Evolutionary conservation across 306 rosid genomes (phyloP).

Genomic region (Pyrus pyrifolia): DNA sequence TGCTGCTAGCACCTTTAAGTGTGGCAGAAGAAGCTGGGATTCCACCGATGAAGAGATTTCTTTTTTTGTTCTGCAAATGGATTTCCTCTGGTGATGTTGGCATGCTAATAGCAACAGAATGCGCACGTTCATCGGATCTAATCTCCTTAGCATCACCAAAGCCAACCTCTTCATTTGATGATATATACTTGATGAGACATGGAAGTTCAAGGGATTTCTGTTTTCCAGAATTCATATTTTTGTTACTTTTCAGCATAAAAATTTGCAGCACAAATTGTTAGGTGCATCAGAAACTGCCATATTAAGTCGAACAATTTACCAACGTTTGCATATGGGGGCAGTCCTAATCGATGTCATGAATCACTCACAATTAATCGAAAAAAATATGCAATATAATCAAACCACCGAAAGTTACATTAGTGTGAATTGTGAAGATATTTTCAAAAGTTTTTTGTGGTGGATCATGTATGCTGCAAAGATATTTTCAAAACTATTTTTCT

Average conservation of each 20-base stretch:
- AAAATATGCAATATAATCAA: background rate
- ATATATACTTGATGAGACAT: conserved; percentile 42
- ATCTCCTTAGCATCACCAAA: conserved; percentile 35
- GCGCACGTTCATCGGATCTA: conserved; percentile 36
- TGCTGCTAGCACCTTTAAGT: background rate
- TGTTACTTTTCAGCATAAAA: conserved; percentile 23
- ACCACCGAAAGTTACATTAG: background rate
- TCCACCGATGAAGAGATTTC: conserved; percentile 20
- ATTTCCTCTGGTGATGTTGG: conserved; percentile 41
- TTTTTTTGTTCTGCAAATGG: conserved; percentile 20
- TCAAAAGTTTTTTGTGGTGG: background rate
- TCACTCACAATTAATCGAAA: background rate
- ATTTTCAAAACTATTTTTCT: no score
- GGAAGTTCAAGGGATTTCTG: conserved; percentile 40
- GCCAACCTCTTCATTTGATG: conserved; percentile 43
- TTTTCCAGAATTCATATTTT: conserved; percentile 6
- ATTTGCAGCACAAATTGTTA: background rate
- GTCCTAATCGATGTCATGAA: background rate
- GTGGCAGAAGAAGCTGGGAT: conserved; percentile 6
- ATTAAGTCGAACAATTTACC: background rate
- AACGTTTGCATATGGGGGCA: background rate
- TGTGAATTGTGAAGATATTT: background rate
- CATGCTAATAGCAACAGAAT: conserved; percentile 68
- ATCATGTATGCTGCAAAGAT: background rate
- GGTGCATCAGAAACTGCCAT: no score